Conservation (phyloP, 495 filamentous ascomycete species). For the Terfezia claveryi region DNA sequence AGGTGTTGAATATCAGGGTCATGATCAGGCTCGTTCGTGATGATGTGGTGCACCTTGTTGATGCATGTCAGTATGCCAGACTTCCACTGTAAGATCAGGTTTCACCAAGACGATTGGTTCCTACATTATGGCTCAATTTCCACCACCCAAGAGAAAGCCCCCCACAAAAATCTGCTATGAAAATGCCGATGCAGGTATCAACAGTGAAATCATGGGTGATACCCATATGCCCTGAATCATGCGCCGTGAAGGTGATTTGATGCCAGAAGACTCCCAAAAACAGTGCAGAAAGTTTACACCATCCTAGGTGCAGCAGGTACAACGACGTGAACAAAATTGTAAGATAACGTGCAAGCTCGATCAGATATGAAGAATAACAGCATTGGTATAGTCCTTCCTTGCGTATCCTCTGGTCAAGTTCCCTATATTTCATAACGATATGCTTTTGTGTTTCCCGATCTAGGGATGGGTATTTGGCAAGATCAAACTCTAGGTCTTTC, state of each 20-base stretch:
- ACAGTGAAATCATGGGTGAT: conserved; percentile 74
- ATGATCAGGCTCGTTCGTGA: conserved; percentile 90
- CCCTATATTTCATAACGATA: conserved; percentile 62
- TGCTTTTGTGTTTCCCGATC: conserved; percentile 51
- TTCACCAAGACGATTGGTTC: background rate
- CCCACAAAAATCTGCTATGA: conserved; percentile 77
- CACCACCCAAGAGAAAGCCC: conserved; percentile 91
- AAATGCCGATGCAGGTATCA: conserved; percentile 69
- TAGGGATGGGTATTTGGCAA: conserved; percentile 59
- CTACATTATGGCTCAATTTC: conserved; percentile 76
- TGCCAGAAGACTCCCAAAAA: conserved; percentile 83
- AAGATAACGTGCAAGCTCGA: conserved; percentile 52
- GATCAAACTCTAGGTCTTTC: conserved; percentile 53
- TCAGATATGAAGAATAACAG: conserved; percentile 60
- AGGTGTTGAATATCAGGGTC: conserved; percentile 95
- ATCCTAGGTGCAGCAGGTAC: conserved; percentile 42
- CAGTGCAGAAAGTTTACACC: conserved; percentile 53
- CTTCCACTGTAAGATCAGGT: background rate
- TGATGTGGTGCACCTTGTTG: conserved; percentile 63
- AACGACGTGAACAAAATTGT: conserved; percentile 40
- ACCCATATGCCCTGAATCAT: conserved; percentile 94
- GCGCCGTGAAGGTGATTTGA: conserved; percentile 81
- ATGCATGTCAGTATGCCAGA: background rate
- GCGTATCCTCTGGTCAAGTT: conserved; percentile 44
- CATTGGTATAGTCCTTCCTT: conserved; percentile 64